Evolutionary conservation across 306 rosid species (phyloP), one percentile per base, ranked within the genome.

Genomic region (Trichosanthes cucumerina): DNA sequence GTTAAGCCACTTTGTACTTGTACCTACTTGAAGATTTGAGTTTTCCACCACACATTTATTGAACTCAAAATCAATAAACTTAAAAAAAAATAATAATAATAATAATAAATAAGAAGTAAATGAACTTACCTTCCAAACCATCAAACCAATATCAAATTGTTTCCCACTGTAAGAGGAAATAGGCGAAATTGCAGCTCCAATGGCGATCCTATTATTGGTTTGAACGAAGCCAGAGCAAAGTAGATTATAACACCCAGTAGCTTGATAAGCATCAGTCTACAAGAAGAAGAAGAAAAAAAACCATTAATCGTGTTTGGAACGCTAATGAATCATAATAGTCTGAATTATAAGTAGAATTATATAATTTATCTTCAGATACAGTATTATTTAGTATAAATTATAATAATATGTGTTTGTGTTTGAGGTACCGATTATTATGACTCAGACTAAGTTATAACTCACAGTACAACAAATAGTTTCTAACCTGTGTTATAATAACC

Each of bases 211-310:
- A 80, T 84, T 90, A 82, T 87, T 88, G 3, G 92, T 90, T 86
- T 90, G 96, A 59, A 90, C 81, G 80, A 90, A 90, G 53, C 96
- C 96, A 13, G 92, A 90, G 78, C 96, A 90, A 26, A 90, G 80
- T 74, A 90, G 84, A 78, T 90, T 90, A 82, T 90, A 90, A 82
- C 96, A 90, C 26, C 96, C 96, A 14, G 96, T 90, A 8, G 96
- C 88, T 87, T 88, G 90, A 69, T 90, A 90, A 83, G 92, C 96
- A 83, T 90, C 96, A 39, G 90, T 86, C 96, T 90, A 81, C 79
- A 54, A 73, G 56, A 53, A 9, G 31, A 76, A 4, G 33, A 26
- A 1, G 47, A 16, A 34, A 43, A 72, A 59, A 56, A 18, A 39
- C 19, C 31, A 18, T 46, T 34, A 53, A 19, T 15, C 19, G 0